phyloP scores from a whole-genome alignment of 257 asterid species.

The Avicennia marina region DNA sequence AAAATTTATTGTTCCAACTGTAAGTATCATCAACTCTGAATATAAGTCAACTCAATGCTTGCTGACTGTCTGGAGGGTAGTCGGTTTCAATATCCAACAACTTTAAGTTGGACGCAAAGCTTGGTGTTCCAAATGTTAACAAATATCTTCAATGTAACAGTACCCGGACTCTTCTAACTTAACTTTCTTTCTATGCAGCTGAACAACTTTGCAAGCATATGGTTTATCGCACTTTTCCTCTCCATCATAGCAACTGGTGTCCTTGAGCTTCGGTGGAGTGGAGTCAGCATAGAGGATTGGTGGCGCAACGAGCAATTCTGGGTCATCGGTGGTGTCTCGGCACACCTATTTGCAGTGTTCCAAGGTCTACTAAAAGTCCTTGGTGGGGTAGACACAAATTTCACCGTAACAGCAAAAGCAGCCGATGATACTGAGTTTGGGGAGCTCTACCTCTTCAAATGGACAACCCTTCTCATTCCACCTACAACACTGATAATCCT shows the following conservation, averaged over 20 bases:
- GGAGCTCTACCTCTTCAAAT: slow-evolving; percentile 84
- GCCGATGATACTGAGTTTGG: slow-evolving; percentile 72
- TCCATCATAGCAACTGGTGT: slow-evolving; percentile 69
- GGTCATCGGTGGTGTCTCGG: slow-evolving; percentile 86
- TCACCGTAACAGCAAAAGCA: slow-evolving; percentile 72
- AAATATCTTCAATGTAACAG: neutral
- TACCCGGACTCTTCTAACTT: neutral
- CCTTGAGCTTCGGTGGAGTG: slow-evolving; percentile 84
- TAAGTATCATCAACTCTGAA: slow-evolving; percentile 35
- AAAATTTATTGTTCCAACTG: slow-evolving; percentile 79
- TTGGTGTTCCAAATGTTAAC: too few relatives aligned
- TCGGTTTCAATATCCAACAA: too few relatives aligned
- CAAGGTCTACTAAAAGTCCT: slow-evolving; percentile 92
- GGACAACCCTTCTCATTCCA: slow-evolving; percentile 87
- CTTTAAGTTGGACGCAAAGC: too few relatives aligned
- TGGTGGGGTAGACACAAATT: slow-evolving; percentile 76
- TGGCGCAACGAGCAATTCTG: slow-evolving; percentile 90
- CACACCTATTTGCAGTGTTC: slow-evolving; percentile 79
- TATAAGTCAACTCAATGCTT: too few relatives aligned
- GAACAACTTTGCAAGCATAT: slow-evolving; percentile 66
- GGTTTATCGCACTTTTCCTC: slow-evolving; percentile 80
- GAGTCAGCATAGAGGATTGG: slow-evolving; percentile 88
- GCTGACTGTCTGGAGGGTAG: too few relatives aligned
- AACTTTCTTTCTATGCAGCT: slow-evolving; percentile 40
- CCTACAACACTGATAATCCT: slow-evolving; percentile 74